A percentile compares a stretch with the other conserved stretches of the same genome.
Conservation (phyloP, 1,284 basidiomycete species). For the Moniliophthora roreri region DNA sequence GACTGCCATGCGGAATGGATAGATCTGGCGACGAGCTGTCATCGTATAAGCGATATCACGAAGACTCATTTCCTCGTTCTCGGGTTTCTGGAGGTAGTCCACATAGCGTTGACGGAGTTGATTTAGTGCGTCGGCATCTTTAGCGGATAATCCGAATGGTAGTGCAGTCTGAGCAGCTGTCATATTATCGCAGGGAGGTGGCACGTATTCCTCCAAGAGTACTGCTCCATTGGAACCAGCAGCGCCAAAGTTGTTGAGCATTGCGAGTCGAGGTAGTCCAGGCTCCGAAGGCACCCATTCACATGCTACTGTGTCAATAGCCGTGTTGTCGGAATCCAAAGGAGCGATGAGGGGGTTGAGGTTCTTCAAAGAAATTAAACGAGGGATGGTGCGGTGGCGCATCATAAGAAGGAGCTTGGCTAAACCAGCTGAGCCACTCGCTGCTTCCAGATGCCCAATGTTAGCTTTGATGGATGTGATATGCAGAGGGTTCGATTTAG, state of each 20-base stretch:
- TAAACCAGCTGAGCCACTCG: constrained; percentile 68
- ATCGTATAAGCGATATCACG: constrained; percentile 60
- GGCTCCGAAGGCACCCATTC: constrained; percentile 41
- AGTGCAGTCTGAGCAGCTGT: constrained; percentile 36
- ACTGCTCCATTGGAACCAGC: constrained; percentile 68
- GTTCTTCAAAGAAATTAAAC: constrained; percentile 51
- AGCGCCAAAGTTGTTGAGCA: constrained; percentile 74
- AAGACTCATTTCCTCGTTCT: constrained; percentile 28
- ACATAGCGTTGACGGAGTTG: constrained; percentile 47
- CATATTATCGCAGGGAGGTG: constrained; percentile 29
- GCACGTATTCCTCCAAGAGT: constrained; percentile 50
- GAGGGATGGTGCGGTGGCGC: constrained; percentile 51
- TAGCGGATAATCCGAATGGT: constrained; percentile 62
- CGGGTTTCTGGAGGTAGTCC: constrained; percentile 38
- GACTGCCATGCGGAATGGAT: constrained; percentile 50
- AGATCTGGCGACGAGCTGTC: constrained; percentile 60
- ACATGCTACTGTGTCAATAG: constrained; percentile 42
- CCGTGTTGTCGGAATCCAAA: constrained; percentile 45
- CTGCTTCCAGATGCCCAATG: constrained; percentile 73
- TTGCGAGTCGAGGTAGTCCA: constrained; percentile 43
- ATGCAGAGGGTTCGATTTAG: constrained; percentile 50
- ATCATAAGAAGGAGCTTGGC: constrained; percentile 74
- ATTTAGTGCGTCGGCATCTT: constrained; percentile 44
- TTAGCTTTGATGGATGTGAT: constrained; percentile 52
- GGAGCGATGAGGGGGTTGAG: constrained; percentile 58